phyloP scores from a whole-genome alignment of 441 rosid genomes.

The Erodium texanum region DNA sequence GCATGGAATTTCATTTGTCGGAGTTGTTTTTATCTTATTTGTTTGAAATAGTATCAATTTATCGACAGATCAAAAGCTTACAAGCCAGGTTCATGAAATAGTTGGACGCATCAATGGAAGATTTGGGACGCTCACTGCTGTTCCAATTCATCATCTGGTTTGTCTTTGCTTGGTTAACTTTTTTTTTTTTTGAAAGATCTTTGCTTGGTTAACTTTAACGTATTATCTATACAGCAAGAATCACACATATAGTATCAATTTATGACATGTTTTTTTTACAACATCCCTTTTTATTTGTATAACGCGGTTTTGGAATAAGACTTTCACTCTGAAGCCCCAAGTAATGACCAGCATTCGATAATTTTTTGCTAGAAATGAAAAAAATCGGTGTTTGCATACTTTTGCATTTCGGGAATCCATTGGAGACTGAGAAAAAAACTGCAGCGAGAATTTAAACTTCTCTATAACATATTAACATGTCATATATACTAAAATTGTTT shows the following conservation, averaged over 20 bases:
- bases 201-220: slow-evolving; percentile 1
- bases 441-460: background rate
- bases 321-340: background rate
- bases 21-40: background rate
- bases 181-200: no score
- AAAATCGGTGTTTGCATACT: background rate
- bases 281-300: no score
- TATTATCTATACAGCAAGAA: no score
- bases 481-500: background rate
- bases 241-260: no score
- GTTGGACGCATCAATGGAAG: slow-evolving; percentile 99
- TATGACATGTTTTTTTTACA: background rate
- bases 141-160: slow-evolving; percentile 98
- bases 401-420: background rate
- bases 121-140: slow-evolving; percentile 89
- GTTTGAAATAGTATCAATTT: background rate
- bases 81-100: slow-evolving; percentile 99
- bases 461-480: background rate
- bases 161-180: slow-evolving; percentile 16
- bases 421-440: background rate
- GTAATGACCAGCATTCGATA: background rate
- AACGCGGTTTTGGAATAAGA: no score
- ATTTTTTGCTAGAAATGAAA: background rate
- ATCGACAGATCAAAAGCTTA: slow-evolving; percentile 87
- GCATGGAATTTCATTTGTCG: background rate